Conservation (phyloP, 805 yeast genomes). For the Candida ipomoeae region DNA sequence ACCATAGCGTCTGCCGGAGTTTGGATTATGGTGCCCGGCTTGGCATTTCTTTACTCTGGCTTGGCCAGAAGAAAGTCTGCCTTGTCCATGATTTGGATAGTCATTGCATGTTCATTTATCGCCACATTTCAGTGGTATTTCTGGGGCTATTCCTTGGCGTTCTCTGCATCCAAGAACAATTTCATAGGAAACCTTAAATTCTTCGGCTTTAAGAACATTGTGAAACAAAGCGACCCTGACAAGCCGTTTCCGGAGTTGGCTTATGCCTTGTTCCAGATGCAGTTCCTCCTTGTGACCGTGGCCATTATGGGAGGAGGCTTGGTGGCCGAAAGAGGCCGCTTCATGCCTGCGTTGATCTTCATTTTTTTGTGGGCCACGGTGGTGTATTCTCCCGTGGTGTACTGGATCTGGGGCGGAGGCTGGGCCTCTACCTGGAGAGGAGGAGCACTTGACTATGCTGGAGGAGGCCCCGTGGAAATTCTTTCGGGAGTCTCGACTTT, state of each 20-base stretch:
- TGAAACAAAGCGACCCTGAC: constrained; percentile 37
- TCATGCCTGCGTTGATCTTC: constrained; percentile 79
- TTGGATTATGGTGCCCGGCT: constrained; percentile 90
- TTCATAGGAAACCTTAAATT: constrained; percentile 84
- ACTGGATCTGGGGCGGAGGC: constrained; percentile 95
- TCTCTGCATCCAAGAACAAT: constrained; percentile 73
- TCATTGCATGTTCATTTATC: constrained; percentile 66
- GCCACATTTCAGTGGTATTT: constrained; percentile 91
- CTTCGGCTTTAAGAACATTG: constrained; percentile 78
- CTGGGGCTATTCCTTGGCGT: constrained; percentile 95
- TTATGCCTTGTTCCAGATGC: constrained; percentile 82
- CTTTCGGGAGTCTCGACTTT: constrained; percentile 88
- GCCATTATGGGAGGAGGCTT: constrained; percentile 90
- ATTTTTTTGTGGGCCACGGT: constrained; percentile 84
- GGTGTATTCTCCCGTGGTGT: constrained; percentile 92
- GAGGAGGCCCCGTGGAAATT: constrained; percentile 97
- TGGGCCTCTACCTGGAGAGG: constrained; percentile 78
- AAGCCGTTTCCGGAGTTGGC: constrained; percentile 73
- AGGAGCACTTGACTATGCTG: constrained; percentile 95
- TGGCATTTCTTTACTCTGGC: constrained; percentile 90
- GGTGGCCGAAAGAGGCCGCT: constrained; percentile 83
- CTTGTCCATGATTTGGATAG: constrained; percentile 76
- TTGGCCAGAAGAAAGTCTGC: constrained; percentile 89
- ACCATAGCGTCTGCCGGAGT: constrained; percentile 66
- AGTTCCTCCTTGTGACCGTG: constrained; percentile 87